Percentiles rank a stretch among this genome's conserved stretches.
phyloP scores from a whole-genome alignment of 2,329 filamentous ascomycete genomes.

The Xylaria sp. region DNA sequence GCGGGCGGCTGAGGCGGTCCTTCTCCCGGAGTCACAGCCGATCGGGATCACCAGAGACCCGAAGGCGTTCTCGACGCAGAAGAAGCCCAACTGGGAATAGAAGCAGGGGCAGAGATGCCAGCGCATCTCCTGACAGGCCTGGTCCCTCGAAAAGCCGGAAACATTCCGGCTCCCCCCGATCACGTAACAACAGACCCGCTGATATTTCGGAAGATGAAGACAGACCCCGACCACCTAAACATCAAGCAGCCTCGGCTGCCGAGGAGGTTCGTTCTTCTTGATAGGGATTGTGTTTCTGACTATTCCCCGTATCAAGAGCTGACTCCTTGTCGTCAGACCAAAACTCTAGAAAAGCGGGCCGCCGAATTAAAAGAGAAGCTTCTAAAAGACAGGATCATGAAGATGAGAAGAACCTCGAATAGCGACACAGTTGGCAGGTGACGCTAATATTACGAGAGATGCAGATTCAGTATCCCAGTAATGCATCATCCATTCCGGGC shows the following conservation, averaged over 20 bases:
- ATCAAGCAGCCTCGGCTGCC: conserved; percentile 48
- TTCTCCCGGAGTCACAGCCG: conserved; percentile 49
- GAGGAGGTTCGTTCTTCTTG: conserved; percentile 56
- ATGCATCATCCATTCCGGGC: conserved; percentile 28
- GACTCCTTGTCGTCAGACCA: conserved; percentile 50
- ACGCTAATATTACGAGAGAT: conserved; percentile 60
- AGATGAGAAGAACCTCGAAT: conserved; percentile 63
- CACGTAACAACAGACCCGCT: conserved; percentile 61
- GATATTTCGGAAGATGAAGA: conserved; percentile 64
- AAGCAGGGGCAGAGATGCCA: conserved; percentile 38
- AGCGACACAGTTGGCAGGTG: conserved; percentile 52
- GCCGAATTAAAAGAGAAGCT: conserved; percentile 61
- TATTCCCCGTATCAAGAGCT: conserved; percentile 46
- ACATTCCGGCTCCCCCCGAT: conserved; percentile 61
- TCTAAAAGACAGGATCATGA: conserved; percentile 64
- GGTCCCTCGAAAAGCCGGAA: conserved; percentile 57
- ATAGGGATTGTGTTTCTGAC: conserved; percentile 44
- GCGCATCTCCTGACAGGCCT: conserved; percentile 40
- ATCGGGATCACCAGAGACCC: conserved; percentile 38
- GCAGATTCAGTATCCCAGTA: conserved; percentile 42
- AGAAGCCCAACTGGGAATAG: conserved; percentile 39
- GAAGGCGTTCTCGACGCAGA: conserved; percentile 39
- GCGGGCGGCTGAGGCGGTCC: conserved; percentile 50
- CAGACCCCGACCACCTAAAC: conserved; percentile 52
- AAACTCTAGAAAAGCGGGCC: conserved; percentile 54